Evolutionary conservation across 306 rosid species (phyloP).

Genomic region (Pyrus betulifolia): DNA sequence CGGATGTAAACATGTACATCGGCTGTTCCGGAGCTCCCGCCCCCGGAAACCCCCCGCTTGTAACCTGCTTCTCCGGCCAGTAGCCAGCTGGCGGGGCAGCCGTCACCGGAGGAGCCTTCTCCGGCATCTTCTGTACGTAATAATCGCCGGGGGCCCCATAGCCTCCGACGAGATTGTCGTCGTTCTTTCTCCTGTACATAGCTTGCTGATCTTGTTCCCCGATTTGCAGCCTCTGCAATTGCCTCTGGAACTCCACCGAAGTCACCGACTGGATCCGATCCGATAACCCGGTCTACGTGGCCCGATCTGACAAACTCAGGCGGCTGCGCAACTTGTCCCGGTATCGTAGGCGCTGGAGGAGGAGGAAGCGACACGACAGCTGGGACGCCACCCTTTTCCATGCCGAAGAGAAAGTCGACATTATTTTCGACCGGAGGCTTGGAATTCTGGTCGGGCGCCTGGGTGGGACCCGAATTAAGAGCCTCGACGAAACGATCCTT

Average conservation of each 20-base stretch:
- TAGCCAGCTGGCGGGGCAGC: conserved; percentile 25
- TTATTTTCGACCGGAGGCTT: conserved; percentile 34
- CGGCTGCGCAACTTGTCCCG: conserved; percentile 34
- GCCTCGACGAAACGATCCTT: conserved; percentile 53
- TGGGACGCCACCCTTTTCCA: conserved; percentile 45
- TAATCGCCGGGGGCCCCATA: conserved; percentile 46
- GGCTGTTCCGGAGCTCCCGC: conserved; percentile 38
- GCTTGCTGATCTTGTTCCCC: conserved; percentile 38
- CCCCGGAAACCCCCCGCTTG: conserved; percentile 37
- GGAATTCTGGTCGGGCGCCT: conserved; percentile 18
- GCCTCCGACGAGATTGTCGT: conserved; percentile 35
- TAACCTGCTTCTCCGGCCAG: conserved; percentile 58
- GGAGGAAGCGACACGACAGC: conserved; percentile 9
- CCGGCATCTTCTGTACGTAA: conserved; percentile 46
- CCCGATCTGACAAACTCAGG: conserved; percentile 29
- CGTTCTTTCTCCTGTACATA: conserved; percentile 50
- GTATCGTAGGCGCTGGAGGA: conserved; percentile 26
- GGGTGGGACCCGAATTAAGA: conserved; percentile 35
- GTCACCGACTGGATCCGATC: conserved; percentile 34
- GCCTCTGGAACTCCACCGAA: conserved; percentile 59
- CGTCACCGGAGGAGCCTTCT: conserved; percentile 30
- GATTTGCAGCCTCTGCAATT: conserved; percentile 56
- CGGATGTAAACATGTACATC: conserved; percentile 54
- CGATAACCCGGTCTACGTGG: conserved; percentile 31
- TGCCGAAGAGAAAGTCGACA: conserved; percentile 58